Evolutionary conservation across 768 basidiomycete genomes (phyloP), one percentile per base, ranked within the genome.

Genomic region (Tylopilus sp.): DNA sequence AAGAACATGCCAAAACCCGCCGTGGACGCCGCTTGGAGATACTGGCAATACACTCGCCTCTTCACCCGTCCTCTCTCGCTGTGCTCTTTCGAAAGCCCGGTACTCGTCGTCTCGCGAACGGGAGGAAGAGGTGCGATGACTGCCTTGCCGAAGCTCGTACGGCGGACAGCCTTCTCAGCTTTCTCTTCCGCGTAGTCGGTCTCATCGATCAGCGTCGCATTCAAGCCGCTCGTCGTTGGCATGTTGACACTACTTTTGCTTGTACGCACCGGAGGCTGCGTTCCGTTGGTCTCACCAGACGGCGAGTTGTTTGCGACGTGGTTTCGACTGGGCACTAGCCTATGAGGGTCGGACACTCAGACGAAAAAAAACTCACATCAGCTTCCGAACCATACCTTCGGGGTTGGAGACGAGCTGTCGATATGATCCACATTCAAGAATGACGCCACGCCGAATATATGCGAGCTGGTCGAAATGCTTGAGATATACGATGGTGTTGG

Each of bases 401-500:
- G 77, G 62, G 59, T 89, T 83, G 36, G 70, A 72, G 66, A 86
- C 74, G 11, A 89, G 74, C 19, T 78, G 71, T 13, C 74, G 68
- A 63, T 87, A 93, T 0, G 86, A 73, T 3, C 88, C 90, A 21
- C 68, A 73, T 71, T 96, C 93, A 10, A 91, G 70, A 49, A 95
- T 83, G 63, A 93, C 85, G 14, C 93, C 93, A 22, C 85, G 82
- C 19, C 90, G 85, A 34, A 97, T 71, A 70, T 85, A 92, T 45
- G 79, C 68, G 16, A 95, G 72, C 42, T 85, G 77, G 62, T 94
- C 88, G 48, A 91, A 89, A 50, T 89, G 76, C 43, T 79, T 78
- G 33, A 94, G 75, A 63, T 89, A 94, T n/a, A 91, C 80, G 48
- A 95, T 83, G 52, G 84, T 85, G 68, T 96, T 94, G 37, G 92